Percentiles rank a stretch among this genome's conserved stretches.
phyloP scores from a whole-genome alignment of 2,329 filamentous ascomycete genomes.

The Botrytis aclada region DNA sequence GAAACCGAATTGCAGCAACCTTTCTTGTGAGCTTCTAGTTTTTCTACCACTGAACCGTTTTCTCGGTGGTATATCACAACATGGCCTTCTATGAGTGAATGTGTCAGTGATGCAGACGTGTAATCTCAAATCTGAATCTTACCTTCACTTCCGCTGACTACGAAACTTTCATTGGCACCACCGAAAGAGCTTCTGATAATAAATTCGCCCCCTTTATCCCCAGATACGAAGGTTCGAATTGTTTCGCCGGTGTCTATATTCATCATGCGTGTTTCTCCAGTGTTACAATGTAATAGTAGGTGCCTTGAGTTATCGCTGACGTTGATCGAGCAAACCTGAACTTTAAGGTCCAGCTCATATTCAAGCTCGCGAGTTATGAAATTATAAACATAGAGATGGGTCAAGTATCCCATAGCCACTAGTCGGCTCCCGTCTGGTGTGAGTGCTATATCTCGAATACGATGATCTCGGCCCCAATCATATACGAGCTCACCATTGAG shows the following conservation, averaged over 20 bases:
- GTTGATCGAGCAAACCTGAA: slow-evolving; percentile 72
- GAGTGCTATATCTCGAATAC: slow-evolving; percentile 82
- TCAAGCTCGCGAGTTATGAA: slow-evolving; percentile 70
- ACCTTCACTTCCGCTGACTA: slow-evolving; percentile 91
- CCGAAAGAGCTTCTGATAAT: slow-evolving; percentile 84
- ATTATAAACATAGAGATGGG: slow-evolving; percentile 78
- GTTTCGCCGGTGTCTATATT: slow-evolving; percentile 70
- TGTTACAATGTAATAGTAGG: slow-evolving; percentile 77
- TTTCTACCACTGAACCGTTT: slow-evolving; percentile 72
- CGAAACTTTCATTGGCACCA: slow-evolving; percentile 87
- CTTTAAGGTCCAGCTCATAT: slow-evolving; percentile 67
- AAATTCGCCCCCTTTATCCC: slow-evolving; percentile 70
- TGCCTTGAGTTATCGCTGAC: slow-evolving; percentile 79
- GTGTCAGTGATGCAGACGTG: slow-evolving; percentile 15
- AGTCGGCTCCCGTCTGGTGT: slow-evolving; percentile 77
- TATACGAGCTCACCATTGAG: slow-evolving; percentile 58
- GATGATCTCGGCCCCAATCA: slow-evolving; percentile 66
- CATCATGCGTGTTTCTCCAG: slow-evolving; percentile 74
- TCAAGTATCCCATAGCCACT: slow-evolving; percentile 70
- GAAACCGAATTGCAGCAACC: slow-evolving; percentile 81
- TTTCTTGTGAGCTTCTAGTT: slow-evolving; percentile 68
- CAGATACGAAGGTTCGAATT: slow-evolving; percentile 67
- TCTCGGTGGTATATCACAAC: slow-evolving; percentile 91
- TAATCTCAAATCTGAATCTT: slow-evolving; percentile 33
- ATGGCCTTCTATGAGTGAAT: slow-evolving; percentile 49